Evolutionary conservation across 1,284 basidiomycete species (phyloP).

Genomic region (Ustanciosporium gigantosporum): DNA sequence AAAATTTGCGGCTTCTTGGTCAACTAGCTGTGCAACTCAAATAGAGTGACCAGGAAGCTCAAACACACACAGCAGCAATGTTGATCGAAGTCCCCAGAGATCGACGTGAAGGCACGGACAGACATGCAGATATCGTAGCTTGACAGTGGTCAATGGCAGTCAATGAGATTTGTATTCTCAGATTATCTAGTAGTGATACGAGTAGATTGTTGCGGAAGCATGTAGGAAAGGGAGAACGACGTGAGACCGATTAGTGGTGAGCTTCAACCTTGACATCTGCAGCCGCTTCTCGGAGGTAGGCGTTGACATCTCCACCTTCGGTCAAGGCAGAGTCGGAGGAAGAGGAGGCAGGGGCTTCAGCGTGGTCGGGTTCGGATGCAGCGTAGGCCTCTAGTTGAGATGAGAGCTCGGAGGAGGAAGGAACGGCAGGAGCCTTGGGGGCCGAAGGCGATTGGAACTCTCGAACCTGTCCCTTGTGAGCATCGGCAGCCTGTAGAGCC

Average conservation of each 20-base stretch:
- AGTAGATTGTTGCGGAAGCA: too few relatives aligned
- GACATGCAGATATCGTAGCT: too few relatives aligned
- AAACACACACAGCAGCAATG: too few relatives aligned
- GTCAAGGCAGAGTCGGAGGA: slow-evolving; percentile 33
- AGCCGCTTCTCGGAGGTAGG: slow-evolving; percentile 58
- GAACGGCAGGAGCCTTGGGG: slow-evolving; percentile 61
- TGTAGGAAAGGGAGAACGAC: too few relatives aligned
- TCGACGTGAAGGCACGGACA: too few relatives aligned
- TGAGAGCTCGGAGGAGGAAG: slow-evolving; percentile 61
- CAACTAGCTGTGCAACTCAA: too few relatives aligned
- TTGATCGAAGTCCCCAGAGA: too few relatives aligned
- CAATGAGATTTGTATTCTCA: too few relatives aligned
- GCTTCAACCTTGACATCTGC: slow-evolving; percentile 55
- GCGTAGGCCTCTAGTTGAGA: slow-evolving; percentile 63
- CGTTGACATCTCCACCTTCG: slow-evolving; percentile 59
- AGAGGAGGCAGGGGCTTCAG: slow-evolving; percentile 34
- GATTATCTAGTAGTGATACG: too few relatives aligned
- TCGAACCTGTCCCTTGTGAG: slow-evolving; percentile 62
- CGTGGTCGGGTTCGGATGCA: slow-evolving; percentile 51
- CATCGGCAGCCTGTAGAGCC: slow-evolving; percentile 48
- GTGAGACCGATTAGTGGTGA: slow-evolving; percentile 60
- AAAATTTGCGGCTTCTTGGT: too few relatives aligned
- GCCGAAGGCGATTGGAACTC: slow-evolving; percentile 62
- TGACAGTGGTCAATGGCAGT: too few relatives aligned
- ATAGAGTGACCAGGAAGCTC: too few relatives aligned